Evolutionary conservation across 2,329 filamentous ascomycete genomes (phyloP).

Genomic region (Ascosphaera apis): DNA sequence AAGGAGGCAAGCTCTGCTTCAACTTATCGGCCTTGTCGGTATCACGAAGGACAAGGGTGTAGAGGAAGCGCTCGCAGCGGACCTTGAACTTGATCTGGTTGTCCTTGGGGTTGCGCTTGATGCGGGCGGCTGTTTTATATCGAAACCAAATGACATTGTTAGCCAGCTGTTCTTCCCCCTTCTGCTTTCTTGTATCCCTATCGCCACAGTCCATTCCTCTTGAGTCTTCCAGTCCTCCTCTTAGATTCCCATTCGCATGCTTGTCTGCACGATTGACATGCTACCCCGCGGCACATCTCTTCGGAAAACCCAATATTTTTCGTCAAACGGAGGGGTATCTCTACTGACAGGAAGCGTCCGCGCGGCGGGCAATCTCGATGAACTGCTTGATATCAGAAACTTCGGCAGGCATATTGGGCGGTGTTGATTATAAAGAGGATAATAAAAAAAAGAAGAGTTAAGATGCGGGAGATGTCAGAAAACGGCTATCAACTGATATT

Average conservation of each 20-base stretch:
- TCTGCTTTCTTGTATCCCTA: conserved; percentile 2
- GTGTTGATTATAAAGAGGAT: conserved; percentile 13
- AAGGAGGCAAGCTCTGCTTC: conserved; percentile 93
- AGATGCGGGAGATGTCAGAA: no score
- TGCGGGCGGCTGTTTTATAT: conserved; percentile 43
- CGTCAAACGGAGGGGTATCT: conserved; percentile 3
- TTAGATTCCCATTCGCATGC: no score
- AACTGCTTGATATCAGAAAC: conserved; percentile 98
- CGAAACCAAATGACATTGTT: conserved; percentile 8
- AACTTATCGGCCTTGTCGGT: conserved; percentile 99
- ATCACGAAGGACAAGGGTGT: conserved; percentile 97
- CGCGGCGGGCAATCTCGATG: conserved; percentile 99
- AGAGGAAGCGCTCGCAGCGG: conserved; percentile 86
- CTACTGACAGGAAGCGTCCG: conserved; percentile 94
- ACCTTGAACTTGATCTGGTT: conserved; percentile 99
- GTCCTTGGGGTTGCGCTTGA: conserved; percentile 86
- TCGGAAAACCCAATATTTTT: no score
- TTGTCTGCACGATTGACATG: no score
- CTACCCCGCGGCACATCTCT: no score
- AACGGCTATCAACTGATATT: background rate
- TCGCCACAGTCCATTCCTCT: conserved; percentile 1
- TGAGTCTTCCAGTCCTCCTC: no score
- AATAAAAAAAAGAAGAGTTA: no score
- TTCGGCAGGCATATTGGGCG: conserved; percentile 89
- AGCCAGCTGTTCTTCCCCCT: conserved; percentile 7